phyloP scores from a whole-genome alignment of 75 land plant genomes.

The Cunninghamia lanceolata region DNA sequence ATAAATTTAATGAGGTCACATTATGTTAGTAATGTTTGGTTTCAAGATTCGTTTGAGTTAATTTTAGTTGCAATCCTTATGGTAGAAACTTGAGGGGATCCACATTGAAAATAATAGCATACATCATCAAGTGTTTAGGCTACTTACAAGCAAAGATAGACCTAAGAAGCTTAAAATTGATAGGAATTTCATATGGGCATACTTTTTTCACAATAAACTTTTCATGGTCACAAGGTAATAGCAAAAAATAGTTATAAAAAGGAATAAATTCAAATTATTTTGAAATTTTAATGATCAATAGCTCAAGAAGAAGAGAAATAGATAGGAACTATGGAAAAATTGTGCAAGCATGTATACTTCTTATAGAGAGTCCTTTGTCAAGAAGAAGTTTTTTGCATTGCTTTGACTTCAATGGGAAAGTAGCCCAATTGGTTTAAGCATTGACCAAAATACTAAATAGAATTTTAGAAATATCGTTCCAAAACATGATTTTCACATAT shows the following conservation, averaged over 20 bases:
- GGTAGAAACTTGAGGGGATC: background rate
- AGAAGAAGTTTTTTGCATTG: no score
- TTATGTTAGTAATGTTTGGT: background rate
- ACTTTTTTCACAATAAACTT: background rate
- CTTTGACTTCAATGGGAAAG: no score
- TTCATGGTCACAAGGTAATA: background rate
- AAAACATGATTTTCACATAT: no score
- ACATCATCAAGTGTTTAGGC: no score
- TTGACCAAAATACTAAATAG: no score
- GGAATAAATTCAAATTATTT: no score
- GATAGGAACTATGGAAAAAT: no score
- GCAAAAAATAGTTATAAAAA: background rate
- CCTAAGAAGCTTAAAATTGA: background rate
- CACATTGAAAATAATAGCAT: background rate
- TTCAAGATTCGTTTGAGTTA: background rate
- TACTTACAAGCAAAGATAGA: no score
- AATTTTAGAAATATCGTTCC: no score
- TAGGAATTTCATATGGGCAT: background rate
- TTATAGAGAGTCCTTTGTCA: background rate
- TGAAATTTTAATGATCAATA: background rate
- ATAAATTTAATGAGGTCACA: no score
- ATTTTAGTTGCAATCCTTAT: background rate
- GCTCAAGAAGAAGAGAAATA: no score
- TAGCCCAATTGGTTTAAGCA: no score
- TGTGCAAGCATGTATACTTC: background rate